Conservation (phyloP, 1,284 basidiomycete genomes). For the Boletus sp. region DNA sequence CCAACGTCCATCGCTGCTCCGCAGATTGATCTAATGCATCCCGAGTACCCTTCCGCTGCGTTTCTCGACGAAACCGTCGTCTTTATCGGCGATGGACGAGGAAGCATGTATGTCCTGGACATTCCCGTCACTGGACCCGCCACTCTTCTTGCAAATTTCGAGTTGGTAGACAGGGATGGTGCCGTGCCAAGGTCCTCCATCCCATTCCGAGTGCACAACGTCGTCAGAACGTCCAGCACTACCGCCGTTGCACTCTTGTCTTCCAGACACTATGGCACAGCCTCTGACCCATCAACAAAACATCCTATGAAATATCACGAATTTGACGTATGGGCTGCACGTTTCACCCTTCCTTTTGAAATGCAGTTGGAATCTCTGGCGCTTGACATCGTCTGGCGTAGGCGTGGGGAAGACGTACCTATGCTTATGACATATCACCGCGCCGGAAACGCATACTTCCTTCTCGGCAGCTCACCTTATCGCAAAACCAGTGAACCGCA, state of each 20-base stretch:
- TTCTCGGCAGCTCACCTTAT: constrained; percentile 58
- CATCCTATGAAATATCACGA: constrained; percentile 29
- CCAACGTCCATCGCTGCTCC: constrained; percentile 47
- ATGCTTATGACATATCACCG: constrained; percentile 52
- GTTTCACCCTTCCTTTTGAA: constrained; percentile 44
- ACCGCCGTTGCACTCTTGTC: constrained; percentile 50
- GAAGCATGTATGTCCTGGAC: constrained; percentile 59
- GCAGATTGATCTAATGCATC: constrained; percentile 37
- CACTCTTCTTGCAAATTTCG: constrained; percentile 52
- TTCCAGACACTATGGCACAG: constrained; percentile 44
- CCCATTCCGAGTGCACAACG: constrained; percentile 61
- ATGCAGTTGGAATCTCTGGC: constrained; percentile 31
- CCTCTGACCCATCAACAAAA: constrained; percentile 14
- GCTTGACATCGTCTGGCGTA: constrained; percentile 61
- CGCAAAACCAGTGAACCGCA: constrained; percentile 35
- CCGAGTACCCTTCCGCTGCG: constrained; percentile 75
- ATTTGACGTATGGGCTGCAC: constrained; percentile 63
- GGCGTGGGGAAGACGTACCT: constrained; percentile 70
- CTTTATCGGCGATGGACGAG: constrained; percentile 71
- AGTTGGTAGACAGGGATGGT: constrained; percentile 37
- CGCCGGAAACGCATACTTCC: constrained; percentile 44
- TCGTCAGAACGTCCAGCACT: constrained; percentile 37
- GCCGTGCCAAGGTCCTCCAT: constrained; percentile 22
- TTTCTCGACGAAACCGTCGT: constrained; percentile 51
- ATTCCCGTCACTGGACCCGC: constrained; percentile 35